phyloP scores from a whole-genome alignment of 441 rosid genomes.

The Croton setiger region DNA sequence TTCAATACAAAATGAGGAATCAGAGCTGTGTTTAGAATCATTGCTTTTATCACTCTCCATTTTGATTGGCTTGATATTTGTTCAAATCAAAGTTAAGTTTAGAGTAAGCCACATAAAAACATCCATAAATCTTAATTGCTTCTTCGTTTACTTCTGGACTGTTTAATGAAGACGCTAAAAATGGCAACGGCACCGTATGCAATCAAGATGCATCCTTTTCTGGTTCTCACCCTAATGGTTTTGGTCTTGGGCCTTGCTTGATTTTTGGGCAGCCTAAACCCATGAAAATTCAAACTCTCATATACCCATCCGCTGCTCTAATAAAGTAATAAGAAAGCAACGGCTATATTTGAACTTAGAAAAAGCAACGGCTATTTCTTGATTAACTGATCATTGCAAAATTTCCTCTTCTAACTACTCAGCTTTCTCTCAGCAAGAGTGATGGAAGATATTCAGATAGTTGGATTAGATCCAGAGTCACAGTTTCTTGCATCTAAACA shows the following conservation, averaged over 20 bases:
- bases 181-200: too few relatives aligned
- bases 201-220: too few relatives aligned
- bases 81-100: too few relatives aligned
- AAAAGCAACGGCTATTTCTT: slow-evolving; percentile 15
- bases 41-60: background rate
- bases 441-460: slow-evolving; percentile 35
- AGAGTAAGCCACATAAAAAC: too few relatives aligned
- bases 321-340: too few relatives aligned
- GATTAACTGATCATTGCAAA: too few relatives aligned
- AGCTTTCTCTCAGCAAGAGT: background rate
- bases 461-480: slow-evolving; percentile 66
- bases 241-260: background rate
- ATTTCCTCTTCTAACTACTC: background rate
- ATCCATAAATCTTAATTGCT: too few relatives aligned
- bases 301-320: too few relatives aligned
- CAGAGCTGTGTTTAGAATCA: background rate
- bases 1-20: background rate
- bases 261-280: background rate
- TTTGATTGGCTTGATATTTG: background rate
- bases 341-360: too few relatives aligned
- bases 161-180: too few relatives aligned
- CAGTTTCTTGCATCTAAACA: slow-evolving; percentile 66
- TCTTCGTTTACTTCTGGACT: too few relatives aligned
- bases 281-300: too few relatives aligned
- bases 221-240: background rate